Evolutionary conservation across 768 basidiomycete genomes (phyloP).

Genomic region (Trametes elegans): DNA sequence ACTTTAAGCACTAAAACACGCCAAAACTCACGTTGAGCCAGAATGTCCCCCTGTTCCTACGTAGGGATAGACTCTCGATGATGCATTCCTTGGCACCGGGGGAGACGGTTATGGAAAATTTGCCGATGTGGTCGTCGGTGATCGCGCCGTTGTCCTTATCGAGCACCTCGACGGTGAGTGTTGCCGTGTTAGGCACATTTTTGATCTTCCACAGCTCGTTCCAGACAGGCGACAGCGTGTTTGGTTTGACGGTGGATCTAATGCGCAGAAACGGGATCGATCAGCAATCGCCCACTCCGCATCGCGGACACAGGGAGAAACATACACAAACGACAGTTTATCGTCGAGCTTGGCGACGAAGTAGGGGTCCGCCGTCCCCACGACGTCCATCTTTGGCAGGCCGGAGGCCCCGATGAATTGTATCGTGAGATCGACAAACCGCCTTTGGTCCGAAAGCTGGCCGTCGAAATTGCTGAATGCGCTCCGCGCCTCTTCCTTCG

Average conservation of each 20-base stretch:
- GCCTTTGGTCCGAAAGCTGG: background rate
- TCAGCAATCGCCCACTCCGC: background rate
- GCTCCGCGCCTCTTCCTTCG: slow-evolving; percentile 10
- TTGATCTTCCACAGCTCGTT: slow-evolving; percentile 72
- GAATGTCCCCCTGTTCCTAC: slow-evolving; percentile 56
- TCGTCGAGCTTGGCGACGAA: slow-evolving; percentile 68
- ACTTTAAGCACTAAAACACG: background rate
- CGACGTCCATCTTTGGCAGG: slow-evolving; percentile 68
- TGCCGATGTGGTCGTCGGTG: slow-evolving; percentile 65
- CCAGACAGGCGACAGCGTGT: slow-evolving; percentile 66
- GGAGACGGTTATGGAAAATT: slow-evolving; percentile 49
- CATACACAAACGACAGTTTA: slow-evolving; percentile 59
- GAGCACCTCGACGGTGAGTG: slow-evolving; percentile 56
- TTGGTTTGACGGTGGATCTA: slow-evolving; percentile 65
- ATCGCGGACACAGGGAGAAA: background rate
- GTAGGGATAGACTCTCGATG: slow-evolving; percentile 52
- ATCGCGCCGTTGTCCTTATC: slow-evolving; percentile 64
- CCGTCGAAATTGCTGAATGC: slow-evolving; percentile 6
- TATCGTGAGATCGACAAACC: slow-evolving; percentile 55
- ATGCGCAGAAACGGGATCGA: background rate
- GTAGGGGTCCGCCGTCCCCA: slow-evolving; percentile 65
- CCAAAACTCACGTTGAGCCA: slow-evolving; percentile 67
- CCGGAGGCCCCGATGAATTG: slow-evolving; percentile 73
- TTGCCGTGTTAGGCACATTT: slow-evolving; percentile 67
- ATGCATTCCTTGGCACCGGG: slow-evolving; percentile 64